These are phyloP conservation scores for Phytophthora hybrid DNA, from an alignment of 352 stramenopile genomes.

Conservation along the genomic window DNA sequence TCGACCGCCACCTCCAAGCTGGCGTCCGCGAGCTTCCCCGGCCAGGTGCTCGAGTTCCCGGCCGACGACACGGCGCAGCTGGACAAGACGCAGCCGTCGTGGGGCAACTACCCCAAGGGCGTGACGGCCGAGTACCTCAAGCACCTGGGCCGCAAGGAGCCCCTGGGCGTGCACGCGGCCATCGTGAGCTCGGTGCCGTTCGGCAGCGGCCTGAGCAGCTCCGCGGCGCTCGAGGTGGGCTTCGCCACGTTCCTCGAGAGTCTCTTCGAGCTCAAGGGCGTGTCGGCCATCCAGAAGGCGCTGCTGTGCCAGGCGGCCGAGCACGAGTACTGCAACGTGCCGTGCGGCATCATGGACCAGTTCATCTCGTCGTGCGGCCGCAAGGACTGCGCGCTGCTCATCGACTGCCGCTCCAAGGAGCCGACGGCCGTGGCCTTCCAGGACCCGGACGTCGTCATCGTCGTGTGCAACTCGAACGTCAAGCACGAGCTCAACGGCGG, in stretches of 20 bases:
- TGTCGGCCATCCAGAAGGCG: constrained; percentile 82
- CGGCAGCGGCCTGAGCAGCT: constrained; percentile 93
- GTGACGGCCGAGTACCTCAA: constrained; percentile 93
- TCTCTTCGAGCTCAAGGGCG: constrained; percentile 64
- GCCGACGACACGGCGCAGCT: constrained; percentile 59
- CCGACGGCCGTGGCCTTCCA: constrained; percentile 85
- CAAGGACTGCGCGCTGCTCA: constrained; percentile 88
- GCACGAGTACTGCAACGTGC: constrained; percentile 94
- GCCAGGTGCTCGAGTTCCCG: constrained; percentile 56
- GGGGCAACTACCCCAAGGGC: constrained; percentile 95
- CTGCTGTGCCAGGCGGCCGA: constrained; percentile 95
- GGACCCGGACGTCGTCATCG: constrained; percentile 47
- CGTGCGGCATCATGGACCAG: constrained; percentile 98
- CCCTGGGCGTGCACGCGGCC: constrained; percentile 82
- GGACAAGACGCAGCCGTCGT: constrained; percentile 65
- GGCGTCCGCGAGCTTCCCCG: constrained; percentile 70
- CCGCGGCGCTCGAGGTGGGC: constrained; percentile 38
- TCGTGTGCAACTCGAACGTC: constrained; percentile 84
- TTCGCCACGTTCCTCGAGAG: constrained; percentile 94
- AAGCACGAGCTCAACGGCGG: constrained; percentile 56
- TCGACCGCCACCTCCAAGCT: constrained; percentile 42
- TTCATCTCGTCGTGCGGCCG: constrained; percentile 94
- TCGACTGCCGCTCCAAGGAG: constrained; percentile 94
- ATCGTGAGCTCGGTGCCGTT: constrained; percentile 94
- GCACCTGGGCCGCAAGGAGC: constrained; percentile 45